Percentiles rank a stretch among this genome's conserved stretches.
phyloP scores from a whole-genome alignment of 768 basidiomycete species.

The Melanogaster broomeanus region DNA sequence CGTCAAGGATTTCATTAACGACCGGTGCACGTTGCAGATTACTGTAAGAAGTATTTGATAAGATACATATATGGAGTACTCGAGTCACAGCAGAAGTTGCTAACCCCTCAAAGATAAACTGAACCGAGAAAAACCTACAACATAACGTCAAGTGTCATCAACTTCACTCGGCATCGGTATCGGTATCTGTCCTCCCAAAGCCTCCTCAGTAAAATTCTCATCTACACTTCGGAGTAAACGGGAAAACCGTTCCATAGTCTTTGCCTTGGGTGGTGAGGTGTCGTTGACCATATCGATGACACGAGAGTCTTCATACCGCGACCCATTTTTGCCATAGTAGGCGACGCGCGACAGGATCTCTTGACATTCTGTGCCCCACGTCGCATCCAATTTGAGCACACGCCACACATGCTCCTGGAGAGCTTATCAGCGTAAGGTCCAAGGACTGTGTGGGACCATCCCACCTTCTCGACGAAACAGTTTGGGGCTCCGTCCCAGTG shows the following conservation, averaged over 20 bases:
- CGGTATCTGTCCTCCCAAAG: conserved; percentile 1
- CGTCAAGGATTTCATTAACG: no score
- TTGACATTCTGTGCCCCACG: conserved; percentile 48
- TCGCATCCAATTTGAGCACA: conserved; percentile 45
- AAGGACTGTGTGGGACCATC: conserved; percentile 5
- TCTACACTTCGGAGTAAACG: conserved; percentile 52
- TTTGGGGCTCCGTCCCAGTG: conserved; percentile 38
- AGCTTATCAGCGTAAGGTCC: neutral
- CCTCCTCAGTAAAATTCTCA: conserved; percentile 36
- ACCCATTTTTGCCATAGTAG: conserved; percentile 59
- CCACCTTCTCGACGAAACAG: conserved; percentile 48
- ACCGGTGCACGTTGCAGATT: no score
- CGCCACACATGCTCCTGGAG: conserved; percentile 49
- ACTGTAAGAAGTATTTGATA: no score
- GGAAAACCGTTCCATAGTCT: conserved; percentile 50
- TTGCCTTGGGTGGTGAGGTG: conserved; percentile 40
- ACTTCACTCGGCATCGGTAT: neutral
- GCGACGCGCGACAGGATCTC: conserved; percentile 52
- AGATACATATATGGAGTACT: no score
- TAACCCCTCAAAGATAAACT: no score
- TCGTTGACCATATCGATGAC: conserved; percentile 56
- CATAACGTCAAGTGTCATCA: conserved; percentile 1
- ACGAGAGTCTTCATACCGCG: conserved; percentile 46
- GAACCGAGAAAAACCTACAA: neutral
- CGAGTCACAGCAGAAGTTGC: no score